Evolutionary conservation across 2,329 filamentous ascomycete species (phyloP), one percentile per base, ranked within the genome.

Genomic region (Fusarium fujikuroi): DNA sequence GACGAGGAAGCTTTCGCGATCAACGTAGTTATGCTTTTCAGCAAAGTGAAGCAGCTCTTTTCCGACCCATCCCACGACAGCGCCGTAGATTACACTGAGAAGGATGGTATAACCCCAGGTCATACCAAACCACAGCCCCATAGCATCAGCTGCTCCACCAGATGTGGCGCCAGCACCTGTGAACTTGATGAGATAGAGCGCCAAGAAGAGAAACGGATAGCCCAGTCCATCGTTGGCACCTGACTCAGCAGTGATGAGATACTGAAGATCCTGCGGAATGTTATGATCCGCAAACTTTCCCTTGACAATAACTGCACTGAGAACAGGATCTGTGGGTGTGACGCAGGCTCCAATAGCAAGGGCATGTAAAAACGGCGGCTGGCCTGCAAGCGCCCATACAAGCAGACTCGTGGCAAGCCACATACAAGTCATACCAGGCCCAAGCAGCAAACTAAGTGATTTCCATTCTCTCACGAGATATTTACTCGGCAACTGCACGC

Each of bases 211-310:
- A 76, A 97, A 97, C 0, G 94, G 95, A 76, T 97, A 97, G 0
- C 94, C 94, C 40, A 95, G 86, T 0, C 95, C 95, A 82, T 97
- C 95, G 77, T 97, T 97, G 3, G 94, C 93, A 4, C 95, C 95
- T 0, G 93, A 95, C 83, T 98, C 95, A 30, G 91, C 92, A 54
- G 93, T 88, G 77, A 94, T 93, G 75, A 94, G 93, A 72, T 92
- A 91, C 83, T 97, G 94, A 54, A 98, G 84, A 34, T 92, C 89
- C 64, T 91, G 91, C 1, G 95, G 94, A 23, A 97, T 92, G 79
- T 97, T 96, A 77, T 95, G 92, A 78, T 97, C 95, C 2, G 95
- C 95, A 79, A 97, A 98, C 76, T 93, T 95, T 37, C 95, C 95
- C 84, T 97, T 97, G 50, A 97, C 94, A 64, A 97, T 97, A 6